These are phyloP conservation scores for Aspergillus cavernicola DNA, from an alignment of 495 filamentous ascomycete genomes.

Conservation along the genomic window DNA sequence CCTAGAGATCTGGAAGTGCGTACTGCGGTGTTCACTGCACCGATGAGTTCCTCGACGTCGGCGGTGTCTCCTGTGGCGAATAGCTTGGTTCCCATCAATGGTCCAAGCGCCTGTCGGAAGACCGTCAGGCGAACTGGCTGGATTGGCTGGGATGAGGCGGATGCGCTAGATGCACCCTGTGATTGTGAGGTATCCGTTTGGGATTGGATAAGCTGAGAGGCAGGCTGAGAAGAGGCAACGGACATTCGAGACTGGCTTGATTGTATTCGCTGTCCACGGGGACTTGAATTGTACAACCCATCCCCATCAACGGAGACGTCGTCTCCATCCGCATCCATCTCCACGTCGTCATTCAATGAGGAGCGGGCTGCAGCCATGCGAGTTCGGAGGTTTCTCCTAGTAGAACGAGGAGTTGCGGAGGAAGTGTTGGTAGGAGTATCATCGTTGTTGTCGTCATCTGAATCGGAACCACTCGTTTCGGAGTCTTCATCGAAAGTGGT, in stretches of 20 bases:
- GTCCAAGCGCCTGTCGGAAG: slow-evolving; percentile 78
- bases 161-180: slow-evolving; percentile 28
- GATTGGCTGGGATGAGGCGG: slow-evolving; percentile 42
- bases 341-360: slow-evolving; percentile 38
- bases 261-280: slow-evolving; percentile 46
- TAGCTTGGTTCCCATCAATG: slow-evolving; percentile 69
- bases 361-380: slow-evolving; percentile 41
- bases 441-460: slow-evolving; percentile 35
- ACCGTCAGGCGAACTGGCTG: slow-evolving; percentile 58
- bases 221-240: slow-evolving; percentile 63
- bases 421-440: slow-evolving; percentile 31
- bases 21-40: slow-evolving; percentile 72
- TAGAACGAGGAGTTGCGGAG: slow-evolving; percentile 33
- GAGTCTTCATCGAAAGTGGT: slow-evolving; percentile 47
- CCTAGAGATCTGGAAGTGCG: slow-evolving; percentile 32
- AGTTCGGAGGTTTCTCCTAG: slow-evolving; percentile 43
- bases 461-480: slow-evolving; percentile 38
- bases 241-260: slow-evolving; percentile 58
- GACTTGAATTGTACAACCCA: slow-evolving; percentile 55
- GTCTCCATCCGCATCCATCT: slow-evolving; percentile 31
- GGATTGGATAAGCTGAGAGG: slow-evolving; percentile 60
- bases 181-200: slow-evolving; percentile 51
- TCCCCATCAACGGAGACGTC: slow-evolving; percentile 47
- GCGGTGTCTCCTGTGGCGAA: slow-evolving; percentile 76
- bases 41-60: slow-evolving; percentile 68